Percentiles rank a stretch among this genome's conserved stretches.
These are phyloP conservation scores for Kodamaea sp. DNA, from an alignment of 1,139 yeast species.

Conservation along the genomic window DNA sequence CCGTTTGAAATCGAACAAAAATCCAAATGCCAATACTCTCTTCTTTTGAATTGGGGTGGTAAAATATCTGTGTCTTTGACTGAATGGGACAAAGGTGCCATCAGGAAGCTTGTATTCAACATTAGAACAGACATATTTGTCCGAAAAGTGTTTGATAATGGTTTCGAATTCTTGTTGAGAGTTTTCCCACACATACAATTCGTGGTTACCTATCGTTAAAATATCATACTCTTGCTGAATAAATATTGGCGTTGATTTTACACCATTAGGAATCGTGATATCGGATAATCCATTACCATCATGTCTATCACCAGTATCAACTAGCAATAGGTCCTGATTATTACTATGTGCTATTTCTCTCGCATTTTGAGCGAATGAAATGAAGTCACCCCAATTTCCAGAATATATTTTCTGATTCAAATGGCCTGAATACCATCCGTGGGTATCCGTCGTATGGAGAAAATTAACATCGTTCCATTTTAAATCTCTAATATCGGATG, in stretches of 20 bases:
- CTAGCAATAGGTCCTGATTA: constrained; percentile 61
- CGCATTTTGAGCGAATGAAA: constrained; percentile 61
- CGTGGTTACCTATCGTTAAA: constrained; percentile 89
- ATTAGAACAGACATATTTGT: constrained; percentile 72
- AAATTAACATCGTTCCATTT: constrained; percentile 73
- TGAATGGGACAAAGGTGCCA: constrained; percentile 60
- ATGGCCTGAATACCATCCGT: constrained; percentile 94
- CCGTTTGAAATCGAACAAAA: constrained; percentile 71
- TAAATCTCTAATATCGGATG: constrained; percentile 37
- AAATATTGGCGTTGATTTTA: constrained; percentile 59
- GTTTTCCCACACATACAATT: constrained; percentile 69
- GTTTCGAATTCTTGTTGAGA: constrained; percentile 62
- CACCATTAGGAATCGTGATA: constrained; percentile 70
- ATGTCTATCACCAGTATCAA: constrained; percentile 92
- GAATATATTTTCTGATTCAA: constrained; percentile 66
- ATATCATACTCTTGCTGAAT: constrained; percentile 69
- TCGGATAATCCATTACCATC: constrained; percentile 93
- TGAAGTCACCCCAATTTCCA: constrained; percentile 92
- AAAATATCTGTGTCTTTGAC: constrained; percentile 62
- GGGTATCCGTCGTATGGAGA: constrained; percentile 92
- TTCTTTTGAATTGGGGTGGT: constrained; percentile 51
- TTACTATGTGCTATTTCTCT: constrained; percentile 38
- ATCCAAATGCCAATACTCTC: constrained; percentile 68
- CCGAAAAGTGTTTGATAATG: constrained; percentile 57
- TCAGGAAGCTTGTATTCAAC: constrained; percentile 60